These are phyloP conservation scores for Mycosphaerella sp. DNA, from an alignment of 2,329 filamentous ascomycete species.

Conservation along the genomic window DNA sequence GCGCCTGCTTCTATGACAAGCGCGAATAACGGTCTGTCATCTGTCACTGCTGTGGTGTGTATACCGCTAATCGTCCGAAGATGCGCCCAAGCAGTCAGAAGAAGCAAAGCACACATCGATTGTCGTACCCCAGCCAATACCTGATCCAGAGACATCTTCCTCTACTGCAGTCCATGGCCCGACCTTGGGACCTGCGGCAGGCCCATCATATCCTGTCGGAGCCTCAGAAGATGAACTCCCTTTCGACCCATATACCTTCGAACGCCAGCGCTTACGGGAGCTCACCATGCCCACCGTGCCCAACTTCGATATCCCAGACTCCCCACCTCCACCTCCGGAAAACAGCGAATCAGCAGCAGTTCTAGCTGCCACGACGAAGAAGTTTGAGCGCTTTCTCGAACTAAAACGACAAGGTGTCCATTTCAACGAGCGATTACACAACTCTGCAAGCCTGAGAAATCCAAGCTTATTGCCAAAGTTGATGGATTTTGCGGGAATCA, in stretches of 20 bases:
- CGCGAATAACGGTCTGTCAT: background rate
- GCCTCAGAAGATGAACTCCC: conserved; percentile 16
- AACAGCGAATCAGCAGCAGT: conserved; percentile 28
- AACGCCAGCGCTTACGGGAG: conserved; percentile 59
- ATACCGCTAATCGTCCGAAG: background rate
- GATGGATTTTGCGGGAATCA: conserved; percentile 60
- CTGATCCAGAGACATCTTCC: background rate
- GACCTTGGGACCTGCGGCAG: conserved; percentile 13
- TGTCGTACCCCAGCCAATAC: background rate
- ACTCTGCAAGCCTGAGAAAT: conserved; percentile 62
- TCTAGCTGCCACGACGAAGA: conserved; percentile 49
- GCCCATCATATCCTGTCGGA: conserved; percentile 4
- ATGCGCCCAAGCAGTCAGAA: background rate
- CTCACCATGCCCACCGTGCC: conserved; percentile 68
- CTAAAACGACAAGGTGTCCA: conserved; percentile 72
- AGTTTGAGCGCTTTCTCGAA: conserved; percentile 66
- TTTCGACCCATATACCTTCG: conserved; percentile 62
- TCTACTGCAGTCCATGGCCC: background rate
- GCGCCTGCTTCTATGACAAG: background rate
- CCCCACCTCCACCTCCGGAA: conserved; percentile 52
- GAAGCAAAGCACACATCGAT: background rate
- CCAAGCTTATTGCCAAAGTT: conserved; percentile 67
- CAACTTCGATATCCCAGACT: conserved; percentile 67
- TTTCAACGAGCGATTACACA: conserved; percentile 69
- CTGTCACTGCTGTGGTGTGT: background rate